Base-by-base conservation (phyloP, 2,329 filamentous ascomycete genomes). In the Cercospora sojina region DNA sequence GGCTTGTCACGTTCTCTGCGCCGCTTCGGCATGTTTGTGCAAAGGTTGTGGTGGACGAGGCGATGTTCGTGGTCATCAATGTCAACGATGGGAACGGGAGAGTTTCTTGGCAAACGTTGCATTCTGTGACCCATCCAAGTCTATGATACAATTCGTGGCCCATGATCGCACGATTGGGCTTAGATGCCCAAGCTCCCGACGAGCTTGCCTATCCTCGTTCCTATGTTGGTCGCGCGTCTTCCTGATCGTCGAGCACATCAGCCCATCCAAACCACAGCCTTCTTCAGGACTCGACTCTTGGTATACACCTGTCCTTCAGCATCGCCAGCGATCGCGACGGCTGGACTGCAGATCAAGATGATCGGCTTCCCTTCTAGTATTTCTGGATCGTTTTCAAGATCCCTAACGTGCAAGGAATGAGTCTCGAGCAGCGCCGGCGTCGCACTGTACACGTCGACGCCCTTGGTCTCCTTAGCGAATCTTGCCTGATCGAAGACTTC, bases 1-100 rank as follows among this genome's bases (percentile, higher is more conserved):
- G 75, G 75, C 59, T 68, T 65, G 62, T 77, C 75, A 38, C 75
- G 72, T 63, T 77, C 75, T 68, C 75, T 66, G 31, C 74, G 71
- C 49, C 71, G 70, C 51, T 75, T 75, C 16, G 61, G 41, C 72
- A 75, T 74, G 53, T 55, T 64, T 53, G 41, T 23, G 23, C 9
- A 18, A 31, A 16, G 49, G 53, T n/a, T 59, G 62, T 63, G 16
- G 62, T 53, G 32, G 23, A 56, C 8, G 49, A 25, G 31, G 32
- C 23, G 31, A 16, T 25, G 49, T 43, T 57, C 7, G 49, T 62
- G 38, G 49, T 62, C 60, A 63, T 67, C 58, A 58, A 68, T 56
- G 66, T 64, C 43, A 35, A 13, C 8, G 58, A 32, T 32, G 53
- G 16, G 53, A 35, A 23, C 55, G 25, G 51, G 31, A 62, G 35